Conservation (phyloP, 345 rosid species). For the Capsella bursapastoris region DNA sequence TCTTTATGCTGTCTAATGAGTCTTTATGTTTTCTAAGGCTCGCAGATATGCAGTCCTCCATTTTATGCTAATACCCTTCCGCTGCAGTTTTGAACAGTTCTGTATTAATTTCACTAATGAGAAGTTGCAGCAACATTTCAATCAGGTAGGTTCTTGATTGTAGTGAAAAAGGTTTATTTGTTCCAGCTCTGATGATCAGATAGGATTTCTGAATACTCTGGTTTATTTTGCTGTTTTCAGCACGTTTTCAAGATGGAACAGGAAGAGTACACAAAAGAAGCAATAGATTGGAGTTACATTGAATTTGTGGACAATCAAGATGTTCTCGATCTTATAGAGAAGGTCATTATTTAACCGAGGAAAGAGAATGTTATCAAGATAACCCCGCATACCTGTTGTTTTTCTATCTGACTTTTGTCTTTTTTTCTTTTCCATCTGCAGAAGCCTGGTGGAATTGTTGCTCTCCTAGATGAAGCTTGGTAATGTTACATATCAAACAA, state of each 20-base stretch:
- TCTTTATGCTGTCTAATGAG: not conserved
- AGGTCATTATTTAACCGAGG: constrained; percentile 51
- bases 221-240: constrained; percentile 50
- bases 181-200: constrained; percentile 22
- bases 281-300: constrained; percentile 94
- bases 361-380: not conserved
- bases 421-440: constrained; percentile 38
- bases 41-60: not conserved
- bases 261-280: constrained; percentile 95
- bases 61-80: constrained; percentile 29
- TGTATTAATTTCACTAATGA: constrained; percentile 96
- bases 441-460: constrained; percentile 87
- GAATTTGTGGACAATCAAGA: constrained; percentile 98
- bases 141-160: constrained; percentile 62
- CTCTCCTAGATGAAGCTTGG: constrained; percentile 94
- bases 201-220: constrained; percentile 20
- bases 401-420: not conserved
- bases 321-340: constrained; percentile 92
- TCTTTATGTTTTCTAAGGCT: not conserved
- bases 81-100: constrained; percentile 90
- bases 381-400: not conserved
- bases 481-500: constrained; percentile 36
- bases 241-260: constrained; percentile 99
- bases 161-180: constrained; percentile 1
- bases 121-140: constrained; percentile 97